Conservation (phyloP, 1,139 yeast species). For the Debaryomyces psychrophilus region DNA sequence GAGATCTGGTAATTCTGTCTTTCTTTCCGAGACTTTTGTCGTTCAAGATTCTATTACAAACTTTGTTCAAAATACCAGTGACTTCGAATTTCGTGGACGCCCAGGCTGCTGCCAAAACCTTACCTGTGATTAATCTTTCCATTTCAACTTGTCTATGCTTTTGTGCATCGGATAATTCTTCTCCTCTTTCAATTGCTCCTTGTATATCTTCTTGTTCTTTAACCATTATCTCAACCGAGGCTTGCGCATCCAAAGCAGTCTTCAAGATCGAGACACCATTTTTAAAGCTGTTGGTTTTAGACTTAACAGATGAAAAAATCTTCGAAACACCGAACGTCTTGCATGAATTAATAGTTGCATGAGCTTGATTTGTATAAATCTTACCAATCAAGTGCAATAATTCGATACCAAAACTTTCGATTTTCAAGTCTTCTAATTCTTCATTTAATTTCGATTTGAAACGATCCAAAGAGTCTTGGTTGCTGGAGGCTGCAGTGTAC, state of each 20-base stretch:
- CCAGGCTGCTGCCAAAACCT: constrained; percentile 79
- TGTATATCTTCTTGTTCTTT: constrained; percentile 55
- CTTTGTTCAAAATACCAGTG: constrained; percentile 66
- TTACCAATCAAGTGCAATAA: constrained; percentile 61
- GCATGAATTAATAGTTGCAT: constrained; percentile 39
- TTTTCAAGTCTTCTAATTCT: constrained; percentile 63
- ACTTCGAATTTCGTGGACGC: constrained; percentile 76
- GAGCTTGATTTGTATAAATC: constrained; percentile 63
- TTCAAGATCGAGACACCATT: constrained; percentile 45
- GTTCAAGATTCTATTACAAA: constrained; percentile 59
- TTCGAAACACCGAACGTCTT: constrained; percentile 54
- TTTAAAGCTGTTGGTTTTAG: constrained; percentile 42
- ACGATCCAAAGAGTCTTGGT: constrained; percentile 37
- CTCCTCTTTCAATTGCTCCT: constrained; percentile 30
- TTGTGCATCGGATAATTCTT: constrained; percentile 44
- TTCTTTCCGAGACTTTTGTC: constrained; percentile 58
- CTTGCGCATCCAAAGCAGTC: constrained; percentile 48
- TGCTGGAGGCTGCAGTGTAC: constrained; percentile 30
- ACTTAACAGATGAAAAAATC: constrained; percentile 52
- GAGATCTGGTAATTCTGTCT: constrained; percentile 59
- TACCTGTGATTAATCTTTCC: constrained; percentile 70
- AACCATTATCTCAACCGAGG: constrained; percentile 43
- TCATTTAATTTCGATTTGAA: constrained; percentile 46
- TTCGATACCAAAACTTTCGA: constrained; percentile 53
- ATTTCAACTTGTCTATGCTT: constrained; percentile 59